A percentile compares a stretch with the other conserved stretches of the same genome.
Evolutionary conservation across 768 basidiomycete genomes (phyloP).

Genomic region (Tubosaeta brunneosetosa): DNA sequence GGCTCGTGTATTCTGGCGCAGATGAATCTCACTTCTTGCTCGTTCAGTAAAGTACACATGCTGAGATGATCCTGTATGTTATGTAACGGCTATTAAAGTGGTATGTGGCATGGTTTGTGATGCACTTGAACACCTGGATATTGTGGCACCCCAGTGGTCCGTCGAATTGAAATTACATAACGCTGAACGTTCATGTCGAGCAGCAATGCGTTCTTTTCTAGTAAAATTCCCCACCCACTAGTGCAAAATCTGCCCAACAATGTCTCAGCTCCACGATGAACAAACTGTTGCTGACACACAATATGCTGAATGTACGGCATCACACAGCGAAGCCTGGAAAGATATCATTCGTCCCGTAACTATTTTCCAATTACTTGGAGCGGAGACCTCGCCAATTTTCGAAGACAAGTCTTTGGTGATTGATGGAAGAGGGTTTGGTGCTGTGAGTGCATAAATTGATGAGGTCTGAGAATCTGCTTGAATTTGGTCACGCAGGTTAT

Average conservation of each 20-base stretch:
- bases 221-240: too few relatives aligned
- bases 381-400: slow-evolving; percentile 33
- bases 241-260: not conserved
- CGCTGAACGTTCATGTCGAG: not conserved
- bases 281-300: not conserved
- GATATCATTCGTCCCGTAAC: slow-evolving; percentile 44
- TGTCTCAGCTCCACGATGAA: slow-evolving; percentile 8
- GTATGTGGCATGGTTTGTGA: not conserved
- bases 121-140: not conserved
- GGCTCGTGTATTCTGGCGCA: slow-evolving; percentile 72
- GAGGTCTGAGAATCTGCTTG: slow-evolving; percentile 26
- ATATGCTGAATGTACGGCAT: not conserved
- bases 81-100: not conserved
- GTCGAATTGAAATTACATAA: slow-evolving; percentile 6
- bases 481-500: slow-evolving; percentile 31
- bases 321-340: not conserved
- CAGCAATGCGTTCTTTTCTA: not conserved
- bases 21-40: slow-evolving; percentile 77
- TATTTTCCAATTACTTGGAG: slow-evolving; percentile 48
- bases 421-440: slow-evolving; percentile 37
- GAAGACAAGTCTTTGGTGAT: slow-evolving; percentile 42
- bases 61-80: not conserved
- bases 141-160: too few relatives aligned
- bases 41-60: slow-evolving; percentile 30
- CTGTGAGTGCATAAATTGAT: slow-evolving; percentile 5